These are phyloP conservation scores for Trichocladium uniseriatum DNA, from an alignment of 495 filamentous ascomycete genomes.

Conservation along the genomic window DNA sequence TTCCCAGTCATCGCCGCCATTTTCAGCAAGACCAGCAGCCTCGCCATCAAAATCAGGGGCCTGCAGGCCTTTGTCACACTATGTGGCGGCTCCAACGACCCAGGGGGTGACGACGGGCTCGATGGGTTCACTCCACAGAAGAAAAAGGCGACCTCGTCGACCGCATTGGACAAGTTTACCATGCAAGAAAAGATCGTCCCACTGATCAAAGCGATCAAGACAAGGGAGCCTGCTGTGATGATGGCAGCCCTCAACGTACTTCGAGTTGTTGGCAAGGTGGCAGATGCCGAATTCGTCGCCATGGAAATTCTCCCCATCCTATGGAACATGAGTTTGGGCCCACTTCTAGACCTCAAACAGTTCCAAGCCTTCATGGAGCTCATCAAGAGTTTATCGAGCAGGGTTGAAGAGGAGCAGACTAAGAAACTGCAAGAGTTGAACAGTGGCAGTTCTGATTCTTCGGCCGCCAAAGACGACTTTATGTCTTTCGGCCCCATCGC, in stretches of 20 bases:
- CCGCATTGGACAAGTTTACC: conserved; percentile 87
- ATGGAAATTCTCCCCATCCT: conserved; percentile 81
- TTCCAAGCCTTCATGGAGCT: conserved; percentile 82
- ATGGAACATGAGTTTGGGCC: conserved; percentile 88
- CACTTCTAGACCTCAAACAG: conserved; percentile 74
- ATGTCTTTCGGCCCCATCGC: conserved; percentile 47
- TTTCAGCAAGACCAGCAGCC: conserved; percentile 83
- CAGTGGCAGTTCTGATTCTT: conserved; percentile 29
- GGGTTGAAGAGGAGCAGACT: conserved; percentile 79
- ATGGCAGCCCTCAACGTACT: conserved; percentile 85
- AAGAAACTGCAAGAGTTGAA: conserved; percentile 79
- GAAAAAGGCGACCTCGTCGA: conserved; percentile 51
- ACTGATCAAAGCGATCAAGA: conserved; percentile 85
- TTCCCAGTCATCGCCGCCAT: conserved; percentile 84
- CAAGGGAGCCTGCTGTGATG: conserved; percentile 95
- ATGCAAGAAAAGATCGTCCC: conserved; percentile 95
- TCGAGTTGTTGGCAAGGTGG: conserved; percentile 66
- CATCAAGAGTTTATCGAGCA: conserved; percentile 68
- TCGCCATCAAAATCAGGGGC: conserved; percentile 87
- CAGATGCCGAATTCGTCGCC: conserved; percentile 87
- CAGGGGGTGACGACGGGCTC: conserved; percentile 54
- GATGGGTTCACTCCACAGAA: conserved; percentile 51
- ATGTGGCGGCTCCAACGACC: conserved; percentile 61
- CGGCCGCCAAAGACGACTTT: conserved; percentile 45
- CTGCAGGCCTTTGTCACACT: conserved; percentile 83